Evolutionary conservation across 169 alveolate genomes (phyloP).

Genomic region (Plasmodium berghei): DNA sequence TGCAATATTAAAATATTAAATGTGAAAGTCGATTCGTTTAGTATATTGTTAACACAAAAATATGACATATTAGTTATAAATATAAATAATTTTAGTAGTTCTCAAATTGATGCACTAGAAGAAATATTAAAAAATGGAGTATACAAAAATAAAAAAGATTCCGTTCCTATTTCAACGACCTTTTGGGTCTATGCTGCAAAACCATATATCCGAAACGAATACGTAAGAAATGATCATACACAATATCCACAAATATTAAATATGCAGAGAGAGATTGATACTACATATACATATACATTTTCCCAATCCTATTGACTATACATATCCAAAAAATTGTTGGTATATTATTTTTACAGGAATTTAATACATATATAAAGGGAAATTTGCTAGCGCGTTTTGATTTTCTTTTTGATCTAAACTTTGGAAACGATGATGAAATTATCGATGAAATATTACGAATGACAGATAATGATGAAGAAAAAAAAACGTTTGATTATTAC

Average conservation of each 20-base stretch:
- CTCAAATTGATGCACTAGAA: conserved; percentile 44
- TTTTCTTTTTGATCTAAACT: conserved; percentile 51
- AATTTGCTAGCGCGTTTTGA: conserved; percentile 70
- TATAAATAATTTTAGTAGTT: conserved; percentile 50
- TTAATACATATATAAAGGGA: conserved; percentile 36
- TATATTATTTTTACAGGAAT: conserved; percentile 24
- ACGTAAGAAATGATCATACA: not conserved
- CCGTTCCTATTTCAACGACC: conserved; percentile 47
- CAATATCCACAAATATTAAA: not conserved
- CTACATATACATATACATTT: not conserved
- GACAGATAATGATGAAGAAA: conserved; percentile 25
- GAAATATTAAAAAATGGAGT: conserved; percentile 65
- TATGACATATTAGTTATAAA: conserved; percentile 62
- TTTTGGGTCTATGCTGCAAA: conserved; percentile 69
- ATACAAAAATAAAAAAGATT: conserved; percentile 37
- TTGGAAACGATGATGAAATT: conserved; percentile 56
- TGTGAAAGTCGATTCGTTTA: conserved; percentile 50
- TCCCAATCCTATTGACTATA: not conserved
- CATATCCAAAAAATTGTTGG: not conserved
- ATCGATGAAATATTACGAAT: conserved; percentile 42
- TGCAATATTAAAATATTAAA: conserved; percentile 40
- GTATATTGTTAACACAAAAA: conserved; percentile 47
- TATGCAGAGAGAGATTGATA: not conserved
- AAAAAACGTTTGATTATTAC: conserved; percentile 11
- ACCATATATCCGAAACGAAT: conserved; percentile 51